Evolutionary conservation across 208 protist species (phyloP), one percentile per base, ranked within the genome.

Genomic region (Trypanosoma platydactyli): DNA sequence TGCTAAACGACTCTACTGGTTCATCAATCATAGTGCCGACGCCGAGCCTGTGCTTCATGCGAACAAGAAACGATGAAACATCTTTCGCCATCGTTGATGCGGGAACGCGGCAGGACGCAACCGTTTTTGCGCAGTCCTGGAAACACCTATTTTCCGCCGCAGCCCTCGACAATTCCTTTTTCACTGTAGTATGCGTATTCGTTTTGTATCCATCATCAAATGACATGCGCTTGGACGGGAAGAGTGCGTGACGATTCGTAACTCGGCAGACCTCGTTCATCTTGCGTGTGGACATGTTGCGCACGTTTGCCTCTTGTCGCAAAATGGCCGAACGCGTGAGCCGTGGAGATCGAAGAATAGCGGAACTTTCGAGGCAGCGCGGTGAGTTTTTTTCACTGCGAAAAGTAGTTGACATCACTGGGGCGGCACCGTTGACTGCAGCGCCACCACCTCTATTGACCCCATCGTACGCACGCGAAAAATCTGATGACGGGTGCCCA

Each of bases 241-340:
- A 58, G 11, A 29, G 30, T 49, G 25, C 22, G 15, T 35, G 29
- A 24, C 20, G 13, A 49, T 16, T 15, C 25, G 24, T 27, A 33
- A 16, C 45, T 27, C 33, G n/a, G 30, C 20, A 24, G 38, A 33
- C 25, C n/a, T 24, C 35, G 18, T 0, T 16, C n/a, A 30, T 16
- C 3, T 66, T 5, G 0, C 25, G 42, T 5, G 5, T 45, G 0
- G 12, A 2, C 29, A 20, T 16, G 7, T 59, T 33, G 0, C 1
- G 50, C 12, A 38, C 16, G 51, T 64, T 59, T 35, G 58, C 45
- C 38, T 64, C 66, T 24, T 57, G 55, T 2, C 55, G 44, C 9
- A 71, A 40, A 52, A 64, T 46, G 38, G 57, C 46, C 2, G 66
- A 61, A 24, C 57, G 55, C 33, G 55, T 71, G 46, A 64, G 66